Conservation (phyloP, 2,329 filamentous ascomycete species). For the Colletotrichum coccodes region DNA sequence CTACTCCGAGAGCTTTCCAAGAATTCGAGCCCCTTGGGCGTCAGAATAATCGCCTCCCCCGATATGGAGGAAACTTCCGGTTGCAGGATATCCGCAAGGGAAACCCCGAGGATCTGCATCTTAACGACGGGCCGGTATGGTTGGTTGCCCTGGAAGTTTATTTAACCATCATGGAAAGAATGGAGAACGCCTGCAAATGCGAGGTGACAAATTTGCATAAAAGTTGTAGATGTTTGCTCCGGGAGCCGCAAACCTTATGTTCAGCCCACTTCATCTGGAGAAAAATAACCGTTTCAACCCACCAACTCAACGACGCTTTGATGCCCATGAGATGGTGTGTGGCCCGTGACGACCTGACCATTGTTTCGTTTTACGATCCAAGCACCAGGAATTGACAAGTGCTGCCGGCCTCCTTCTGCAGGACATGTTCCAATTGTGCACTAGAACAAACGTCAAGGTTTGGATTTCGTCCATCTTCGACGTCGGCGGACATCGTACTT, state of each 20-base stretch:
- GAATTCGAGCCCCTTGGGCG: neutral
- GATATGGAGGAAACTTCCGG: neutral
- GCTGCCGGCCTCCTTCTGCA: neutral
- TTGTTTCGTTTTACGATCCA: conserved; percentile 23
- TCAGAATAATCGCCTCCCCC: neutral
- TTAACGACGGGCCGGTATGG: neutral
- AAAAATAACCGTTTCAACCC: conserved; percentile 10
- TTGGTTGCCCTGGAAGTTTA: neutral
- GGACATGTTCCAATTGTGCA: neutral
- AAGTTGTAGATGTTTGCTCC: neutral
- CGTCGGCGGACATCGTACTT: neutral
- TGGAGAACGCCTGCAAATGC: neutral
- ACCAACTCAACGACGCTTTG: conserved; percentile 13
- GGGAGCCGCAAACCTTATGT: neutral
- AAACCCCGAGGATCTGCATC: conserved; percentile 8
- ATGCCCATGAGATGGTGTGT: neutral
- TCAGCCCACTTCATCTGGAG: conserved; percentile 1
- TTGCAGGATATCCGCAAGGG: neutral
- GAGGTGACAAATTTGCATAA: neutral
- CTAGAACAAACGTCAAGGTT: neutral
- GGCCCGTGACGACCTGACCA: neutral
- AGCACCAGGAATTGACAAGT: neutral
- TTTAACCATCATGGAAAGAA: neutral
- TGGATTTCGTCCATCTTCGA: neutral
- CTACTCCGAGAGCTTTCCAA: too few relatives aligned